A percentile compares a stretch with the other conserved stretches of the same genome.
Evolutionary conservation across 805 yeast genomes (phyloP).

Genomic region (Wickerhamomyces queroliae): DNA sequence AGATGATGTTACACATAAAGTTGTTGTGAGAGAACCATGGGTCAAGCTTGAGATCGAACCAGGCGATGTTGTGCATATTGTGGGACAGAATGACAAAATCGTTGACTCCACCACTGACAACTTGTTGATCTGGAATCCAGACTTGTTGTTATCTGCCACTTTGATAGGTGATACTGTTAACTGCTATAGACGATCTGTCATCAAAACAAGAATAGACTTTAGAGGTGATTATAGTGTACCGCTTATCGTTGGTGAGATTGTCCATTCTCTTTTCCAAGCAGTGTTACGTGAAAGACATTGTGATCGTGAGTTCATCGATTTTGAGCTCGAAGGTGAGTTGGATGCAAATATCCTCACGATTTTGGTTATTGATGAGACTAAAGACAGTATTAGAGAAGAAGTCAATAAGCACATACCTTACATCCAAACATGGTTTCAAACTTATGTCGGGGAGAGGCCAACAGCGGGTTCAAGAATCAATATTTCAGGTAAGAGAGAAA

Average conservation of each 20-base stretch:
- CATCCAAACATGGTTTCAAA: slow-evolving; percentile 47
- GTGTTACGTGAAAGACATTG: slow-evolving; percentile 32
- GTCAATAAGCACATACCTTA: slow-evolving; percentile 44
- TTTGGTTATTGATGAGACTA: slow-evolving; percentile 48
- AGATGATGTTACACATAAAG: slow-evolving; percentile 26
- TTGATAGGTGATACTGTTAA: slow-evolving; percentile 67
- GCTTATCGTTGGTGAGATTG: slow-evolving; percentile 73
- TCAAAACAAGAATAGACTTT: slow-evolving; percentile 48
- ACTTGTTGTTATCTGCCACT: slow-evolving; percentile 75
- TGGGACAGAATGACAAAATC: slow-evolving; percentile 35
- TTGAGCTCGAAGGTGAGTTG: slow-evolving; percentile 33
- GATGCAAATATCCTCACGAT: slow-evolving; percentile 42
- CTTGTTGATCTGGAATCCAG: slow-evolving; percentile 80
- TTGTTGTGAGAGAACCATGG: slow-evolving; percentile 62
- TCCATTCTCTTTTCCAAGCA: slow-evolving; percentile 66
- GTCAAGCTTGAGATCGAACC: slow-evolving; percentile 38
- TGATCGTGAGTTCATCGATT: slow-evolving; percentile 22
- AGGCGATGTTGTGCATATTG: slow-evolving; percentile 58
- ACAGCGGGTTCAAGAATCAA: slow-evolving; percentile 14
- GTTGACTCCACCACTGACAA: slow-evolving; percentile 52
- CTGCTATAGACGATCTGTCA: slow-evolving; percentile 68
- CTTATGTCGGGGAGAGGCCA: slow-evolving; percentile 33
- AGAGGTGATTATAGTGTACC: slow-evolving; percentile 64
- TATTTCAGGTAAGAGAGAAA: slow-evolving; percentile 25
- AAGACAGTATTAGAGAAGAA: slow-evolving; percentile 35